Conservation (phyloP, 176 grass and related monocot species). For the Hsuehochloa calcarea region DNA sequence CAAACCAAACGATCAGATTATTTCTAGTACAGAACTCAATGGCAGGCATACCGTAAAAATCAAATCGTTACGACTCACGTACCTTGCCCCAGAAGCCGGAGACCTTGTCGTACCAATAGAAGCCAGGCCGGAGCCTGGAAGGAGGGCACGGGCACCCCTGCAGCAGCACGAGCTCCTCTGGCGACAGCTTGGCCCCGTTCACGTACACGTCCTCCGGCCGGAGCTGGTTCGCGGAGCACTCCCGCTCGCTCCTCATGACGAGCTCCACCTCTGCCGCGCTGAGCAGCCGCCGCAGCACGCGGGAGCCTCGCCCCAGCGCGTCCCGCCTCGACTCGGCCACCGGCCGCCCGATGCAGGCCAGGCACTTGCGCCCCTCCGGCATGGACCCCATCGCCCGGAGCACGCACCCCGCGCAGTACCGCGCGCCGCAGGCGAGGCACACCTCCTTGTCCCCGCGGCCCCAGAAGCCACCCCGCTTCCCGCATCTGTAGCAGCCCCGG, state of each 20-base stretch:
- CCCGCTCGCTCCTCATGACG: constrained; percentile 76
- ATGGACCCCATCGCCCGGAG: constrained; percentile 93
- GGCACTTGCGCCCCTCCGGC: constrained; percentile 86
- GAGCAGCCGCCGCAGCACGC: constrained; percentile 68
- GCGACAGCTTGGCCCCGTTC: constrained; percentile 57
- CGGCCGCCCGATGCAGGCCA: constrained; percentile 66
- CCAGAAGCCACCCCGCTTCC: constrained; percentile 68
- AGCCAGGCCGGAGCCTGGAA: constrained; percentile 62
- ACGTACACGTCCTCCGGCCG: constrained; percentile 77
- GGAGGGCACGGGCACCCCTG: constrained; percentile 67
- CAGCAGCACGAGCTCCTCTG: constrained; percentile 65
- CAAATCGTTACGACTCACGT: not conserved
- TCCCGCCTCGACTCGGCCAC: constrained; percentile 63
- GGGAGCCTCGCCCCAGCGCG: constrained; percentile 59
- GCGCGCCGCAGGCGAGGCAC: constrained; percentile 75
- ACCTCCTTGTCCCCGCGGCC: constrained; percentile 64
- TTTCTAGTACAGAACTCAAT: not conserved
- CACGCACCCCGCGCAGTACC: constrained; percentile 68
- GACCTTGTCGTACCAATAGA: constrained; percentile 97
- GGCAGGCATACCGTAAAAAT: not conserved
- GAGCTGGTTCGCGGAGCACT: constrained; percentile 68
- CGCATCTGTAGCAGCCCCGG: constrained; percentile 67
- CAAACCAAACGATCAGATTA: not conserved
- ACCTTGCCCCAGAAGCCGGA: constrained; percentile 99
- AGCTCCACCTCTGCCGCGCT: constrained; percentile 70